Evolutionary conservation across 176 grass and related monocot species (phyloP).

Genomic region (Cenchrus purpureus): DNA sequence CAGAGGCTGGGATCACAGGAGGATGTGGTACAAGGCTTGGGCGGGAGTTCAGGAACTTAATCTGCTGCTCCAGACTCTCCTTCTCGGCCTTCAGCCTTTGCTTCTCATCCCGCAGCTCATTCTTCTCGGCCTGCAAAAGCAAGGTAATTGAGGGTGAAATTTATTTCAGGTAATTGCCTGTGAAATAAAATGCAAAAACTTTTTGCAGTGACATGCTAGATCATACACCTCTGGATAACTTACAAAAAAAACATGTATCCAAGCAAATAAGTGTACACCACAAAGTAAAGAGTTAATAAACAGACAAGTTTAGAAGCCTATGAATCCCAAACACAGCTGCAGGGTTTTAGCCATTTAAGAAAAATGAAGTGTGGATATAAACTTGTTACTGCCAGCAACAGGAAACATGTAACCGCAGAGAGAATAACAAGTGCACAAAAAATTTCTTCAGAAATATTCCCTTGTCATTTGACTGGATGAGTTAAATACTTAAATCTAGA

Average conservation of each 20-base stretch:
- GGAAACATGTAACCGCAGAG: background rate
- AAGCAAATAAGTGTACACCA: background rate
- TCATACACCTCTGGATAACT: background rate
- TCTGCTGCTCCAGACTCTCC: constrained; percentile 87
- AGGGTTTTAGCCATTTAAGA: background rate
- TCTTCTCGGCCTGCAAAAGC: constrained; percentile 84
- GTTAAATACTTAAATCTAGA: background rate
- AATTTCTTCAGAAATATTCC: background rate
- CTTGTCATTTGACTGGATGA: background rate
- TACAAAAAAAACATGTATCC: background rate
- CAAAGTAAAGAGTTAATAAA: background rate
- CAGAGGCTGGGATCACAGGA: constrained; percentile 64
- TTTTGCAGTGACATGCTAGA: background rate
- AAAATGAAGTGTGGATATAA: constrained; percentile 12
- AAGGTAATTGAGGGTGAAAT: constrained; percentile 2
- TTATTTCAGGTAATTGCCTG: background rate
- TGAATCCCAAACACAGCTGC: background rate
- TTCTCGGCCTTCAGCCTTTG: constrained; percentile 91
- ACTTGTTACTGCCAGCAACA: constrained; percentile 8
- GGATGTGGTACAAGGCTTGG: constrained; percentile 55
- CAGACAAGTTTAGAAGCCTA: background rate
- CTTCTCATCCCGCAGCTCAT: constrained; percentile 91
- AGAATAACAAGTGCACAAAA: background rate
- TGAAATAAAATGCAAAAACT: background rate
- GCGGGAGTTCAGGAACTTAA: constrained; percentile 73